Percentiles rank a stretch among this genome's conserved stretches.
phyloP scores from a whole-genome alignment of 768 basidiomycete species.

The Lactarius hatsudake region DNA sequence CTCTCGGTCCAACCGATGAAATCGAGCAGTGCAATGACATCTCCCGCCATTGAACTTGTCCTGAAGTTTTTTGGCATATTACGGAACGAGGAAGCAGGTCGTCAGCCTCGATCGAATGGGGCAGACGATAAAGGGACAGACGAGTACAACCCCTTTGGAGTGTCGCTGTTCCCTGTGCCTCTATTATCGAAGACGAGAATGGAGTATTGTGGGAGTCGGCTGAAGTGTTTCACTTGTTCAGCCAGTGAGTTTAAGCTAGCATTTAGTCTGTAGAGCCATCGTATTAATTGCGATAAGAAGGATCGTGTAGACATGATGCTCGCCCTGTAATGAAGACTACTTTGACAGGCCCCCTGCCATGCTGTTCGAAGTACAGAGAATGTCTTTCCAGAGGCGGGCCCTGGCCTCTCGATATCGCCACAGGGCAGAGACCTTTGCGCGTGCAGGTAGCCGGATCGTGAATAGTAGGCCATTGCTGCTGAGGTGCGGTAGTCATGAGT shows the following conservation, averaged over 20 bases:
- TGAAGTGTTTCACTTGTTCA: slow-evolving; percentile 63
- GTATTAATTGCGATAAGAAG: not conserved
- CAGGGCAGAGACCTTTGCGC: slow-evolving; percentile 74
- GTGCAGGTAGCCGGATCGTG: slow-evolving; percentile 62
- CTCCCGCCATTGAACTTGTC: slow-evolving; percentile 76
- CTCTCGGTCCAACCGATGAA: slow-evolving; percentile 67
- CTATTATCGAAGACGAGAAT: slow-evolving; percentile 81
- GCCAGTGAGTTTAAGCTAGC: slow-evolving; percentile 62
- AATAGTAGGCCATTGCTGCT: slow-evolving; percentile 39
- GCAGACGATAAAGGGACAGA: slow-evolving; percentile 34
- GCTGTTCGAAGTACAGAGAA: slow-evolving; percentile 77
- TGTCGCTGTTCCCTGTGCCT: slow-evolving; percentile 72
- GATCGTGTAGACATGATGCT: not conserved
- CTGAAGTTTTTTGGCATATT: slow-evolving; percentile 36
- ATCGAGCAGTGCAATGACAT: slow-evolving; percentile 63
- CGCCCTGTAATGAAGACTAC: slow-evolving; percentile 78
- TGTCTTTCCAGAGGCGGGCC: slow-evolving; percentile 55
- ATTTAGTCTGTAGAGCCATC: slow-evolving; percentile 46
- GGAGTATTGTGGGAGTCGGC: slow-evolving; percentile 50
- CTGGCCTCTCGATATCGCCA: slow-evolving; percentile 49
- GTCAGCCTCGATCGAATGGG: not conserved
- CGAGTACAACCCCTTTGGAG: slow-evolving; percentile 76
- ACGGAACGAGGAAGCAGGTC: not conserved
- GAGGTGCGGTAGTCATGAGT: not conserved
- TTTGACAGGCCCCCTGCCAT: slow-evolving; percentile 59